A percentile compares a stretch with the other conserved stretches of the same genome.
Evolutionary conservation across 2,329 filamentous ascomycete genomes (phyloP).

Genomic region (Pseudofabraea citricarpa): DNA sequence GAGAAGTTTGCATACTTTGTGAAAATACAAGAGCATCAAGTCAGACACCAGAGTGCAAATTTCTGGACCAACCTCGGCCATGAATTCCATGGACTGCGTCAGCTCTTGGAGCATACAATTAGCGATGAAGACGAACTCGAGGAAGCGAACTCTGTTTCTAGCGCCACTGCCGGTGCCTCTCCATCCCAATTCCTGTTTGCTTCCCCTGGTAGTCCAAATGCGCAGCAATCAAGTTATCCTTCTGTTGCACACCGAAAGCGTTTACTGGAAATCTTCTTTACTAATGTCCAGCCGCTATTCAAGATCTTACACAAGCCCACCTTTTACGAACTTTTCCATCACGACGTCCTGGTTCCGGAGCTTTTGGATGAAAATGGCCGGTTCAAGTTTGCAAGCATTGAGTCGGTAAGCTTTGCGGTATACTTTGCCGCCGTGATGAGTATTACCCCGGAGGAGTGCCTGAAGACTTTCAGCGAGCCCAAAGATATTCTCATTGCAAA

Average conservation of each 20-base stretch:
- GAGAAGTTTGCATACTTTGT: background rate
- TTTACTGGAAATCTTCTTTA: background rate
- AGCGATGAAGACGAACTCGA: background rate
- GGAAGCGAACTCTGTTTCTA: background rate
- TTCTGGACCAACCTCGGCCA: background rate
- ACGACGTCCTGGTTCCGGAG: background rate
- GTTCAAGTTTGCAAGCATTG: slow-evolving; percentile 1
- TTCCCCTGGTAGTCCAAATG: background rate
- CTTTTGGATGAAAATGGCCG: background rate
- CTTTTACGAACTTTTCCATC: background rate
- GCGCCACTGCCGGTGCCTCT: background rate
- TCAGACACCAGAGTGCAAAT: background rate
- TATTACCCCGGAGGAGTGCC: slow-evolving; percentile 4
- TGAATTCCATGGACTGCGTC: background rate
- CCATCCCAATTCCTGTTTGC: background rate
- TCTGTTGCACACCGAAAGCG: background rate
- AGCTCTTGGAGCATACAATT: background rate
- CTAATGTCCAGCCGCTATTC: slow-evolving; percentile 4
- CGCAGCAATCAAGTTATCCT: background rate
- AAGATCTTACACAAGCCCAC: slow-evolving; percentile 7
- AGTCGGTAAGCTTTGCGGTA: slow-evolving; percentile 2
- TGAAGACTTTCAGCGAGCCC: background rate
- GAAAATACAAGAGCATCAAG: background rate
- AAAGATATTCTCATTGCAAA: background rate
- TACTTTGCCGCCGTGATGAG: slow-evolving; percentile 5